A percentile compares a stretch with the other conserved stretches of the same genome.
These are phyloP conservation scores for Colletotrichum gigasporum DNA, from an alignment of 2,329 filamentous ascomycete genomes.

Conservation along the genomic window DNA sequence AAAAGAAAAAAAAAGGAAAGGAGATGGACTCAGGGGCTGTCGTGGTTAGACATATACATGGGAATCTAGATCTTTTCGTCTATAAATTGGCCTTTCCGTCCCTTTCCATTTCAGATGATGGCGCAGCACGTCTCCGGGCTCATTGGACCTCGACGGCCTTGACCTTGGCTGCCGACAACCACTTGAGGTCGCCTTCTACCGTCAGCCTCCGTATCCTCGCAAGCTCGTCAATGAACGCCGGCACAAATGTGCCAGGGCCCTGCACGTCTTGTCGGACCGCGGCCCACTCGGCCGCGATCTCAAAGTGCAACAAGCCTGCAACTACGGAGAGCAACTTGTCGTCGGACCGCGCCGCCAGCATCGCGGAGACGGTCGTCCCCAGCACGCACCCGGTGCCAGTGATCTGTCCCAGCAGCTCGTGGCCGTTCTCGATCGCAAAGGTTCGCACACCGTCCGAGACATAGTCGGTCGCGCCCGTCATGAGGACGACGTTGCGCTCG, in stretches of 20 bases:
- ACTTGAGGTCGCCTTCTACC: conserved; percentile 55
- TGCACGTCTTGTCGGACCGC: conserved; percentile 72
- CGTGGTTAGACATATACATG: background rate
- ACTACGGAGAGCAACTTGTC: conserved; percentile 79
- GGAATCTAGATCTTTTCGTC: background rate
- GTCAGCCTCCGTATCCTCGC: conserved; percentile 60
- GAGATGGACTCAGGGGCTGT: too few relatives aligned
- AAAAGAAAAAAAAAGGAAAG: too few relatives aligned
- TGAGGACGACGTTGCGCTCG: conserved; percentile 77
- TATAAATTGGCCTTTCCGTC: background rate
- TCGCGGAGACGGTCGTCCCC: conserved; percentile 82
- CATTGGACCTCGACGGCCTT: conserved; percentile 44
- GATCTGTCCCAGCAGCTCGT: conserved; percentile 73
- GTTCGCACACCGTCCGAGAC: conserved; percentile 78
- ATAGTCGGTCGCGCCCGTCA: conserved; percentile 84
- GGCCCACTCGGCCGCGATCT: conserved; percentile 75
- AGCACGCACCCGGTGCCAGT: conserved; percentile 88
- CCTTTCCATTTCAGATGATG: too few relatives aligned
- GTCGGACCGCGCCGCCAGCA: conserved; percentile 68
- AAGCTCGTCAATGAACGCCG: conserved; percentile 82
- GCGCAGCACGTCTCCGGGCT: too few relatives aligned
- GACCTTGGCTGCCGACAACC: conserved; percentile 63
- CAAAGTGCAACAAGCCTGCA: conserved; percentile 80
- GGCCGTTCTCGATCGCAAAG: conserved; percentile 78
- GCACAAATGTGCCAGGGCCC: conserved; percentile 88